Conservation (phyloP, 345 rosid genomes). For the Bruguiera sexangula region DNA sequence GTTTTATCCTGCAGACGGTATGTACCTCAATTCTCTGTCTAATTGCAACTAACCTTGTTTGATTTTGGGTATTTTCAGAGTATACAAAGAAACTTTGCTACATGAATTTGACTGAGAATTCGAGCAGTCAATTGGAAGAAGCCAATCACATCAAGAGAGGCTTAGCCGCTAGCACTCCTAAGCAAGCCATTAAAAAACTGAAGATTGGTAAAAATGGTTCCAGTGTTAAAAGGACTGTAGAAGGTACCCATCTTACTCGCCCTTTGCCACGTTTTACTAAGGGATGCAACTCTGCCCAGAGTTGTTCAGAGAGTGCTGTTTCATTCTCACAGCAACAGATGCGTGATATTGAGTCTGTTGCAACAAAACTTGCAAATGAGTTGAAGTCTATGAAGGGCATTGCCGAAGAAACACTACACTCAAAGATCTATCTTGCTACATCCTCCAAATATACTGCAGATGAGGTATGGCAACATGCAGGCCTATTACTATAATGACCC, state of each 20-base stretch:
- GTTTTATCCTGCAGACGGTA: no score
- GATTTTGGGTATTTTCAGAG: conserved; percentile 37
- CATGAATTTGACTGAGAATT: conserved; percentile 34
- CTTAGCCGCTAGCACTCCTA: conserved; percentile 31
- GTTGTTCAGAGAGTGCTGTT: conserved; percentile 64
- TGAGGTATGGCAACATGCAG: conserved; percentile 43
- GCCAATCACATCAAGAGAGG: conserved; percentile 37
- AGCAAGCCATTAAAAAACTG: conserved; percentile 25
- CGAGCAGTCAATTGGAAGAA: conserved; percentile 42
- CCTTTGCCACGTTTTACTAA: conserved; percentile 24
- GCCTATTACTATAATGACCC: not conserved
- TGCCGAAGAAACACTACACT: conserved; percentile 42
- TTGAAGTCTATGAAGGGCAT: conserved; percentile 61
- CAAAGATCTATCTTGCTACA: conserved; percentile 31
- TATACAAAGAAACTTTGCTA: conserved; percentile 51
- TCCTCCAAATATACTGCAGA: conserved; percentile 38
- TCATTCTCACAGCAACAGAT: conserved; percentile 72
- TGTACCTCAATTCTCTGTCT: no score
- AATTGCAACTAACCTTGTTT: no score
- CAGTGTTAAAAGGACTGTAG: conserved; percentile 33
- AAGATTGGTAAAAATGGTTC: conserved; percentile 31
- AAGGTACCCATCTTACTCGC: conserved; percentile 36
- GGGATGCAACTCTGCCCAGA: conserved; percentile 39
- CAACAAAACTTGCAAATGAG: conserved; percentile 59
- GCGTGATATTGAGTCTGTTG: conserved; percentile 54